Percentiles rank a stretch among this genome's conserved stretches.
phyloP scores from a whole-genome alignment of 257 asterid species.

The Buddleja alternifolia region DNA sequence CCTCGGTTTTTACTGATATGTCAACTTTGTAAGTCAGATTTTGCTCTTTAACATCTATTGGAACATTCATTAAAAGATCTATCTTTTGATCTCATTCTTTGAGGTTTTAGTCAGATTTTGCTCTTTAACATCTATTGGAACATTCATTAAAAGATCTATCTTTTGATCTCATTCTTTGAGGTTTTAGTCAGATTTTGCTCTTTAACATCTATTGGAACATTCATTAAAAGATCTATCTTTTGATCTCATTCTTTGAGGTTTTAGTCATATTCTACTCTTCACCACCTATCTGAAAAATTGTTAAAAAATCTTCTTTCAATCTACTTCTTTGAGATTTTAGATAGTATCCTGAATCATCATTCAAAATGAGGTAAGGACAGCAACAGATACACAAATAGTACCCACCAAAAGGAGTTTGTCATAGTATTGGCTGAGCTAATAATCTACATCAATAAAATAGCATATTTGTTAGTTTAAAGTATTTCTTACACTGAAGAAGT shows the following conservation, averaged over 20 bases:
- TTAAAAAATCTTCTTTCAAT: neutral
- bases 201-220: no score
- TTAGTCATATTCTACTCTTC: neutral
- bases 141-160: no score
- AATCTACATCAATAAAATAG: conserved; percentile 11
- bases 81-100: no score
- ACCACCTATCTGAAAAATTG: no score
- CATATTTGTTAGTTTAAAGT: neutral
- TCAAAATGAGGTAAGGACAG: neutral
- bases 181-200: no score
- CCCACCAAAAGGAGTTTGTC: neutral
- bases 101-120: no score
- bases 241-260: no score
- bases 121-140: no score
- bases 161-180: no score
- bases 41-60: neutral
- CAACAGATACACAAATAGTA: neutral
- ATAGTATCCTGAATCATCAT: neutral
- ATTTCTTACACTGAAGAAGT: neutral
- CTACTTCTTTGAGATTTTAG: conserved; percentile 6
- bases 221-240: no score
- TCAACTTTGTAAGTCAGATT: neutral
- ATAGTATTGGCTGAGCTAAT: neutral
- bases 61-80: no score
- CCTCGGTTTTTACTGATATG: neutral